Percentiles rank a stretch among this genome's conserved stretches.
Conservation (phyloP, 768 basidiomycete species). For the Scleroderma citrinum region DNA sequence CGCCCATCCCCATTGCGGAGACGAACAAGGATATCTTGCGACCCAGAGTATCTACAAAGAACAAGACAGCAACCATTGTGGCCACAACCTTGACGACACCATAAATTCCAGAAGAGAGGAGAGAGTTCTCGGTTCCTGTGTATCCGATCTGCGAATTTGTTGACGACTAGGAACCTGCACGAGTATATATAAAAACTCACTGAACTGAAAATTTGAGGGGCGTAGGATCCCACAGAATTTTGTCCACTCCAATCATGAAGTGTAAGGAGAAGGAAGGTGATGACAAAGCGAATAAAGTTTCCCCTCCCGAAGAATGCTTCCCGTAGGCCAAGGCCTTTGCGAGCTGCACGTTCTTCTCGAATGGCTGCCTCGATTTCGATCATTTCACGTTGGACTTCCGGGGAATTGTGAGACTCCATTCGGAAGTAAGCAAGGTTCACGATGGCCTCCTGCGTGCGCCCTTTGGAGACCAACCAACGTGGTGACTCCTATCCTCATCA, state of each 20-base stretch:
- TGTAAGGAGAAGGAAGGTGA: constrained; percentile 43
- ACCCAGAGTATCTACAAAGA: constrained; percentile 45
- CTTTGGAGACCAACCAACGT: constrained; percentile 48
- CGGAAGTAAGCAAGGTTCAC: constrained; percentile 32
- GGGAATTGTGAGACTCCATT: constrained; percentile 16
- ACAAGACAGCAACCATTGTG: constrained; percentile 34
- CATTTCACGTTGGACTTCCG: constrained; percentile 10
- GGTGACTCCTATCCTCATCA: constrained; percentile 41
- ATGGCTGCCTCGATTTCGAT: constrained; percentile 47
- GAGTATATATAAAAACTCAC: background rate
- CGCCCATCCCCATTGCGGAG: constrained; percentile 71
- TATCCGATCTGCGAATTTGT: constrained; percentile 6
- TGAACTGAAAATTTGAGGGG: constrained; percentile 42
- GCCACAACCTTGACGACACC: constrained; percentile 37
- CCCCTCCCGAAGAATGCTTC: background rate
- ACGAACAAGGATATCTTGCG: constrained; percentile 57
- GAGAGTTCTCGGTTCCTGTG: constrained; percentile 38
- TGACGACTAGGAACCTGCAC: background rate
- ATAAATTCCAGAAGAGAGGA: constrained; percentile 44
- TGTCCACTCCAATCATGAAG: constrained; percentile 48
- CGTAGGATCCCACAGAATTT: constrained; percentile 52
- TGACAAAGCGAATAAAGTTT: constrained; percentile 33
- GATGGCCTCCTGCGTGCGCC: constrained; percentile 37
- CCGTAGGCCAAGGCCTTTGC: background rate
- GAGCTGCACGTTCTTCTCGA: constrained; percentile 25